Percentiles rank a stretch among this genome's conserved stretches.
Conservation (phyloP, 164 flowering plant genomes). For the Umbellularia californica region DNA sequence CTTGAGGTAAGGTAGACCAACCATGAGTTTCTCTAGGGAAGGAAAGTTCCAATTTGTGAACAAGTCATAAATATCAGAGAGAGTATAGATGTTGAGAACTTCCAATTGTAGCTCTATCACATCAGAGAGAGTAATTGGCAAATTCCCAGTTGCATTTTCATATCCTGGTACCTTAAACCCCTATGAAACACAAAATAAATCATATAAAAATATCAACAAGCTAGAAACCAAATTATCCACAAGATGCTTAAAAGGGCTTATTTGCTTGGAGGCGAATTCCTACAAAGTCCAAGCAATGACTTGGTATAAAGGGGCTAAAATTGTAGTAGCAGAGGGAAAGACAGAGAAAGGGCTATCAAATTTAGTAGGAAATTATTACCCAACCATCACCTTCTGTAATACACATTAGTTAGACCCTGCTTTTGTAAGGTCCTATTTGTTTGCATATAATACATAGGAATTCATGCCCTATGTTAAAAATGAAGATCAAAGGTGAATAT, state of each 20-base stretch:
- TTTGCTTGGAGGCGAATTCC: neutral
- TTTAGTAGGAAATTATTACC: no score
- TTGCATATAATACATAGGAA: no score
- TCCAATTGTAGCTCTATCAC: neutral
- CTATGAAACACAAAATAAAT: neutral
- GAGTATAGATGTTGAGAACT: neutral
- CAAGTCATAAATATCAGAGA: neutral
- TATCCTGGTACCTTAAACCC: neutral
- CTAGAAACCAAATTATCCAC: neutral
- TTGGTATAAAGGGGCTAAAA: neutral
- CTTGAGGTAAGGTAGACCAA: neutral
- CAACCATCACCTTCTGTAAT: neutral
- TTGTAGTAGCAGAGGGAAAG: neutral
- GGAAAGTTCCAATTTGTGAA: neutral
- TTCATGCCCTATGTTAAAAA: no score
- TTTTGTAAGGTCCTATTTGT: neutral
- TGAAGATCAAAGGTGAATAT: no score
- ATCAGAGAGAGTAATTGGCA: neutral
- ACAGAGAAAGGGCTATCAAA: no score
- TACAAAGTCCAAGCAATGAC: neutral
- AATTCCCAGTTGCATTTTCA: neutral
- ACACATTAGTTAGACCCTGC: neutral
- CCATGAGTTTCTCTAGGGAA: neutral
- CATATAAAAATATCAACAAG: neutral
- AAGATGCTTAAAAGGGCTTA: neutral